Base-by-base conservation (phyloP, 495 filamentous ascomycete species). In the Bryoglossum gracile region DNA sequence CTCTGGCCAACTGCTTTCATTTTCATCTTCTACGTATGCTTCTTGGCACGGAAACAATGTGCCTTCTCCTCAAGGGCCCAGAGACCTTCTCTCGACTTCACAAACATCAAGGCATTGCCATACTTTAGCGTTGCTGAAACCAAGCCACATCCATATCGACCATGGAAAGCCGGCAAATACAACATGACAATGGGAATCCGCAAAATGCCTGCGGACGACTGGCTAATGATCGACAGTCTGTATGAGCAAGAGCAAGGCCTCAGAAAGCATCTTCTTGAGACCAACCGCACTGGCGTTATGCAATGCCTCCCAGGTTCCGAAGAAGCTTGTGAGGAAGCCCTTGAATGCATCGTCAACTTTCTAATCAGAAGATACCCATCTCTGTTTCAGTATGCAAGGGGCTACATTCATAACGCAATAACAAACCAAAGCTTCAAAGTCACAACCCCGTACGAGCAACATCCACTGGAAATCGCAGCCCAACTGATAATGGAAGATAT, bases 401-500 rank as follows among this genome's bases (percentile, higher is more conserved):
- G 54, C 2, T 61, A 52, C 3, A 62, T 80, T 10, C 54, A 67
- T 26, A 78, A 78, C 49, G 61, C 56, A 33, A 66, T 73, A 55
- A 76, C 74, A 0, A 62, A 66, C n/a, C 74, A 74, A 43, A 68
- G 56, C 14, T 77, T 74, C 43, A 39, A 59, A 1, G 54, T 75
- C 30, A 57, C 63, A 1, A 25, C 41, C 3, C 46, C 53, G 22
- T 55, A 40, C 32, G 54, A 65, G 25, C 38, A 53, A 30, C 43
- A 53, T 28, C 73, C 75, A 17, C 61, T 80, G 40, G 76, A 77
- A 53, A 64, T 74, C 14, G 75, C 74, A 13, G 76, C 76, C 5
- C 62, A 75, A 46, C 58, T 78, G 23, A 68, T 68, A 10, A 75
- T 74, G 73, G 75, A 78, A 60, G 76, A 78, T 54, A 62, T 80